phyloP scores from a whole-genome alignment of 2,329 filamentous ascomycete genomes.

The Leptosphaerulina australis region DNA sequence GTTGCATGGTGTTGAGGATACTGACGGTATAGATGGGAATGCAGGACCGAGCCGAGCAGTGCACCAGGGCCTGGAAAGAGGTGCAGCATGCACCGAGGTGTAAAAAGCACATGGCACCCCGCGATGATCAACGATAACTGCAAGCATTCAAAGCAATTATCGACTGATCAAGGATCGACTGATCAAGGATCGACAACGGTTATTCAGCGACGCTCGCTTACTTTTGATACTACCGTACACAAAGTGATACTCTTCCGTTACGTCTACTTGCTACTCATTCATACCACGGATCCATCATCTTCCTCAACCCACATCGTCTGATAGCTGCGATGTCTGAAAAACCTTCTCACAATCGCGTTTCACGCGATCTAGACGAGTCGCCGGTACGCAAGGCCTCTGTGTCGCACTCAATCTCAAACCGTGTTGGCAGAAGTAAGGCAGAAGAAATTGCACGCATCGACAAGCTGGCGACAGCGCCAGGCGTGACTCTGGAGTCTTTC shows the following conservation, averaged over 20 bases:
- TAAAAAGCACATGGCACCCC: not conserved
- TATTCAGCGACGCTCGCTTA: slow-evolving; percentile 8
- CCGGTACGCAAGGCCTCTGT: slow-evolving; percentile 6
- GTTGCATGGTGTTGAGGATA: not conserved
- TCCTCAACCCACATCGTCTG: not conserved
- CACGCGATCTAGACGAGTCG: slow-evolving; percentile 9
- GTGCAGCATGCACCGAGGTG: not conserved
- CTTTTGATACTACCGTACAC: slow-evolving; percentile 5
- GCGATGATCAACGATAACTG: not conserved
- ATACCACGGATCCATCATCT: no score
- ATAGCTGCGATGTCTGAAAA: slow-evolving; percentile 10
- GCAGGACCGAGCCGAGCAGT: not conserved
- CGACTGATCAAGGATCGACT: no score
- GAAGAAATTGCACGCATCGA: slow-evolving; percentile 34
- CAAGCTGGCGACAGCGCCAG: slow-evolving; percentile 33
- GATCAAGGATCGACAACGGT: slow-evolving; percentile 10
- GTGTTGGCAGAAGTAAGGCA: slow-evolving; percentile 15
- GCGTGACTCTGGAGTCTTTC: slow-evolving; percentile 38
- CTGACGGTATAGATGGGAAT: not conserved
- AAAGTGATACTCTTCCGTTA: not conserved
- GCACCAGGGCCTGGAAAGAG: not conserved
- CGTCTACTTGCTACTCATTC: no score
- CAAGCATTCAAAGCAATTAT: no score
- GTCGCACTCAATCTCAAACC: slow-evolving; percentile 7
- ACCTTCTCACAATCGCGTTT: slow-evolving; percentile 12